These are phyloP conservation scores for Myriosclerotinia duriaeana DNA, from an alignment of 2,329 filamentous ascomycete genomes.

Conservation along the genomic window DNA sequence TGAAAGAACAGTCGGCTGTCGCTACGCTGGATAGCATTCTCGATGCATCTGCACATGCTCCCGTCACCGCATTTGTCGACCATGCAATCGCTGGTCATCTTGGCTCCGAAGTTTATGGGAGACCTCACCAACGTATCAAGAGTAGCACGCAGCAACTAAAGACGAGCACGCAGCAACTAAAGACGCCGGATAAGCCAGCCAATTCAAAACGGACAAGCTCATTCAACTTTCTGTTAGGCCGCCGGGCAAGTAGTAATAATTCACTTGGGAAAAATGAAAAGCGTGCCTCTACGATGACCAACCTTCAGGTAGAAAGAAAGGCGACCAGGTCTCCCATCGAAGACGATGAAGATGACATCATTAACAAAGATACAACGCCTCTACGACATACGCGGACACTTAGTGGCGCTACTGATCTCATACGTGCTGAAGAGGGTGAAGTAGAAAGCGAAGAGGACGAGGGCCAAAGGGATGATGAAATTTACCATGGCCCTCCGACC, in stretches of 20 bases:
- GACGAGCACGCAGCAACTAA: constrained; percentile 37
- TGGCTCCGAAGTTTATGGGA: constrained; percentile 72
- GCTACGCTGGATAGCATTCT: constrained; percentile 88
- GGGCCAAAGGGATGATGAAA: constrained; percentile 45
- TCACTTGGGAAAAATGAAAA: constrained; percentile 30
- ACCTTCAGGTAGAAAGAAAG: constrained; percentile 29
- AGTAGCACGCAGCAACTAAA: constrained; percentile 40
- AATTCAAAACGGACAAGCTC: constrained; percentile 47
- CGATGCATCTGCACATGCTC: constrained; percentile 82
- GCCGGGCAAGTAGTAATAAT: constrained; percentile 33
- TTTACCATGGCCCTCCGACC: constrained; percentile 72
- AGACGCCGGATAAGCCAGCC: constrained; percentile 30
- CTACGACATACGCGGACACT: constrained; percentile 26
- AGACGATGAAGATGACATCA: constrained; percentile 35
- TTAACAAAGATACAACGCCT: constrained; percentile 31
- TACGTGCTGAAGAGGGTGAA: constrained; percentile 38
- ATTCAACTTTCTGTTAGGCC: constrained; percentile 47
- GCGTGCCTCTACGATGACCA: constrained; percentile 32
- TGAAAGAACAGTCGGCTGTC: constrained; percentile 79
- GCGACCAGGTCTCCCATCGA: constrained; percentile 29
- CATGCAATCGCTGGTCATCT: constrained; percentile 78
- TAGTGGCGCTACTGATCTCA: constrained; percentile 27
- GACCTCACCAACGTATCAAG: constrained; percentile 53
- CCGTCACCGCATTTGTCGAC: constrained; percentile 88
- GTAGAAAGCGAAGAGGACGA: constrained; percentile 49